phyloP scores from a whole-genome alignment of 2,329 filamentous ascomycete species.

The Clonostachys rhizophaga region DNA sequence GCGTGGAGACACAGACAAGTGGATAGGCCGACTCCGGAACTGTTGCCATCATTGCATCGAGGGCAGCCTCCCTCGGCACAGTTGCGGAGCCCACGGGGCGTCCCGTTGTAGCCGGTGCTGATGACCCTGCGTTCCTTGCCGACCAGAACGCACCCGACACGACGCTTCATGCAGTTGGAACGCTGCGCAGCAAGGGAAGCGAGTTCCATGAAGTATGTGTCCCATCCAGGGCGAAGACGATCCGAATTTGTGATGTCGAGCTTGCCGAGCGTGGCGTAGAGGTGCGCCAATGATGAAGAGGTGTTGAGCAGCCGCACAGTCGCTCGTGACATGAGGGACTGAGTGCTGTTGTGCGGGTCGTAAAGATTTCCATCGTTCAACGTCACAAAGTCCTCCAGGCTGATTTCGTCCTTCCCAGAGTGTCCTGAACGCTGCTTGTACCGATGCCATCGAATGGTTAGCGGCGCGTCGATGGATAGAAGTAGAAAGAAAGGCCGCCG shows the following conservation, averaged over 20 bases:
- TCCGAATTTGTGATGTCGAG: conserved; percentile 75
- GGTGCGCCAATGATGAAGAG: conserved; percentile 62
- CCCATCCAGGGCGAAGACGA: conserved; percentile 86
- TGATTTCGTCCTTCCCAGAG: conserved; percentile 9
- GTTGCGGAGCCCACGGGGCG: conserved; percentile 82
- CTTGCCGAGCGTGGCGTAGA: conserved; percentile 67
- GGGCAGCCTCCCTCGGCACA: conserved; percentile 89
- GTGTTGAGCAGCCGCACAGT: conserved; percentile 85
- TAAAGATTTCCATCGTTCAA: conserved; percentile 74
- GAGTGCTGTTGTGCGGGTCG: conserved; percentile 56
- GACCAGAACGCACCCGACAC: conserved; percentile 92
- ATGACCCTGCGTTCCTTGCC: conserved; percentile 77
- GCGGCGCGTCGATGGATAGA: conserved; percentile 84
- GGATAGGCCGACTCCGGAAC: conserved; percentile 66
- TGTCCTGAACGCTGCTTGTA: conserved; percentile 39
- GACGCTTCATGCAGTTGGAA: conserved; percentile 96
- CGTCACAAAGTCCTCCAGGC: conserved; percentile 51
- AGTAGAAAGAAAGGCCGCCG: conserved; percentile 89
- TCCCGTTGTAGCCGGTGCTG: conserved; percentile 95
- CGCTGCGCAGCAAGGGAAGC: conserved; percentile 85
- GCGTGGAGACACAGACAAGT: conserved; percentile 97
- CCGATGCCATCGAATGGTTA: conserved; percentile 78
- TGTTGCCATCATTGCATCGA: conserved; percentile 75
- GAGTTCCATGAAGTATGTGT: conserved; percentile 98
- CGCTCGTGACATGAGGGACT: conserved; percentile 75